Percentiles rank a stretch among this genome's conserved stretches.
These are phyloP conservation scores for Rhizopus sp. DNA, from an alignment of 371 early-diverging fungal species.

Conservation along the genomic window DNA sequence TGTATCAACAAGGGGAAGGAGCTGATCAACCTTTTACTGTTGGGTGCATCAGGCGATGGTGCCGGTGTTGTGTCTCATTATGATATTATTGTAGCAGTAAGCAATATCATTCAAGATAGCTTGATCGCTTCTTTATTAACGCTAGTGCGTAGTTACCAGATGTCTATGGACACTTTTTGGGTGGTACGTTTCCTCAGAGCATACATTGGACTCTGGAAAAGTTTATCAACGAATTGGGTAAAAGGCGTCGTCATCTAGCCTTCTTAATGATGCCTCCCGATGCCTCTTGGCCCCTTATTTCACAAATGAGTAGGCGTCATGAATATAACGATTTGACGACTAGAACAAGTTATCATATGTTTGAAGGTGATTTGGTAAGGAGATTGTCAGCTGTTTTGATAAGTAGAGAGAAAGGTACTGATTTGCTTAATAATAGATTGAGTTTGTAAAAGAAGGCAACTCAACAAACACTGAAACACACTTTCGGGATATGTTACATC, in stretches of 20 bases:
- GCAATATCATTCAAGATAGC: neutral
- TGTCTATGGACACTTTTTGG: constrained; percentile 50
- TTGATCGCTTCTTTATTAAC: neutral
- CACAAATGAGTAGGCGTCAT: constrained; percentile 74
- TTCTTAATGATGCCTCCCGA: constrained; percentile 73
- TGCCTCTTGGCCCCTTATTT: constrained; percentile 81
- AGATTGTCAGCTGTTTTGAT: neutral
- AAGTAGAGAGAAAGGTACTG: neutral
- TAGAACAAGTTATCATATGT: constrained; percentile 59
- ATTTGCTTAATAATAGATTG: constrained; percentile 52
- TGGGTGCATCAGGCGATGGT: constrained; percentile 50
- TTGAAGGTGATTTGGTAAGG: constrained; percentile 57
- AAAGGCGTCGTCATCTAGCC: constrained; percentile 56
- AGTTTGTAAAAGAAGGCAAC: constrained; percentile 59
- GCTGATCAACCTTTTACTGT: constrained; percentile 43
- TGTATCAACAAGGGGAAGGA: constrained; percentile 54
- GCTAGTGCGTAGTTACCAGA: constrained; percentile 38
- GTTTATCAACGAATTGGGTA: constrained; percentile 61
- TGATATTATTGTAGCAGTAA: constrained; percentile 54
- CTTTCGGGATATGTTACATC: constrained; percentile 73
- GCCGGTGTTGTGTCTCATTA: constrained; percentile 54
- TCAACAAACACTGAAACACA: constrained; percentile 59
- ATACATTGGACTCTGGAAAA: constrained; percentile 71
- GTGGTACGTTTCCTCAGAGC: constrained; percentile 53
- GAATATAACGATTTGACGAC: constrained; percentile 73